Conservation (phyloP, 2,329 filamentous ascomycete species). For the Venturia effusa region DNA sequence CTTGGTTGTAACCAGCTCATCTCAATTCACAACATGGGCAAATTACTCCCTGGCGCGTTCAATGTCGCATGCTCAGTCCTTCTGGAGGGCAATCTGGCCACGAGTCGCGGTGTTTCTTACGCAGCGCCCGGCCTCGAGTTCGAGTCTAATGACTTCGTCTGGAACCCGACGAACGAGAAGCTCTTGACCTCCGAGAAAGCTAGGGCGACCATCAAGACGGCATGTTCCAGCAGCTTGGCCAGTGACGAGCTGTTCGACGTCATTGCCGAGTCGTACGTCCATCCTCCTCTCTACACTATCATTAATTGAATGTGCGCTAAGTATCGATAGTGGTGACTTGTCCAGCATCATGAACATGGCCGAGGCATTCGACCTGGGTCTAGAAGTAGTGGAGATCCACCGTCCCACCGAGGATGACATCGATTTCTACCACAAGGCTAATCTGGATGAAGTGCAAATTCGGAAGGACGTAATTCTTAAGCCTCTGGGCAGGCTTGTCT, state of each 20-base stretch:
- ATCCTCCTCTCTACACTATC: not conserved
- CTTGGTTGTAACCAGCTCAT: slow-evolving; percentile 46
- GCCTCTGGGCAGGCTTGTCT: slow-evolving; percentile 43
- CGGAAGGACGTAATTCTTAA: slow-evolving; percentile 31
- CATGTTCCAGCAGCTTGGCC: slow-evolving; percentile 34
- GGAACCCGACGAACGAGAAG: not conserved
- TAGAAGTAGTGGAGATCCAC: slow-evolving; percentile 37
- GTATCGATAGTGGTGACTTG: not conserved
- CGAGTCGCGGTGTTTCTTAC: not conserved
- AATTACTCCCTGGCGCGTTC: slow-evolving; percentile 62
- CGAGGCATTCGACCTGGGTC: slow-evolving; percentile 17
- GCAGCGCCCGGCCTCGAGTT: not conserved
- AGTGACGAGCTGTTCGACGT: slow-evolving; percentile 29
- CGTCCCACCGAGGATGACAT: slow-evolving; percentile 33
- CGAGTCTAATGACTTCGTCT: not conserved
- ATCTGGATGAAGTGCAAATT: slow-evolving; percentile 22
- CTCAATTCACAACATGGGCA: slow-evolving; percentile 41
- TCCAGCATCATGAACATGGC: slow-evolving; percentile 16
- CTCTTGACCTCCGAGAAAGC: slow-evolving; percentile 23
- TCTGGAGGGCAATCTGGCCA: slow-evolving; percentile 43
- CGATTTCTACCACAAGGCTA: slow-evolving; percentile 34
- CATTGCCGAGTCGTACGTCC: slow-evolving; percentile 13
- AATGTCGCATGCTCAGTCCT: slow-evolving; percentile 64
- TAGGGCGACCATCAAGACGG: slow-evolving; percentile 39
- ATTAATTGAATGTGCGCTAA: not conserved